Conservation (phyloP, 495 filamentous ascomycete species). For the Sabuloglossum arenarium region DNA sequence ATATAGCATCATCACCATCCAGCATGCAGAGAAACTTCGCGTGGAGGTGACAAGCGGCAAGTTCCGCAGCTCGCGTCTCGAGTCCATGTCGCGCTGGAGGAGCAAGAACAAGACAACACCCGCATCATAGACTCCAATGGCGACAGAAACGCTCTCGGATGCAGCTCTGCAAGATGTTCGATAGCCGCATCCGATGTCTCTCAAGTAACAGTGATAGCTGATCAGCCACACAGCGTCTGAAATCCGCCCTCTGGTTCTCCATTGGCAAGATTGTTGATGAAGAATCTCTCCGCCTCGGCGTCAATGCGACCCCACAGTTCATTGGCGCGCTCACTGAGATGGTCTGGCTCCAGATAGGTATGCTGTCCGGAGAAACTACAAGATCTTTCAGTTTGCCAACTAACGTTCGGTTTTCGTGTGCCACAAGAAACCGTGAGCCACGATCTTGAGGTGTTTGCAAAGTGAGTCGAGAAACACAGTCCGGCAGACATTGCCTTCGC, state of each 20-base stretch:
- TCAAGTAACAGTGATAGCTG: background rate
- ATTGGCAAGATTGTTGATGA: constrained; percentile 83
- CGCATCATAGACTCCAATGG: constrained; percentile 22
- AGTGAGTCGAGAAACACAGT: constrained; percentile 18
- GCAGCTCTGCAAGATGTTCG: background rate
- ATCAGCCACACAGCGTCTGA: constrained; percentile 42
- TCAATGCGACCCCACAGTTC: constrained; percentile 88
- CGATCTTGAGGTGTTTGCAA: constrained; percentile 67
- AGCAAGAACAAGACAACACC: too few relatives aligned
- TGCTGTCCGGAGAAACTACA: constrained; percentile 4
- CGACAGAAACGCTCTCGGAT: background rate
- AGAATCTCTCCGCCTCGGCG: constrained; percentile 49
- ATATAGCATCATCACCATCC: too few relatives aligned
- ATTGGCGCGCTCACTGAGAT: constrained; percentile 83
- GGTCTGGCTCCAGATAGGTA: constrained; percentile 80
- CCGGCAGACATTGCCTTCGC: background rate
- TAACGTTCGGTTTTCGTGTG: background rate
- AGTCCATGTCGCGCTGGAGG: too few relatives aligned
- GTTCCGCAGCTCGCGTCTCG: too few relatives aligned
- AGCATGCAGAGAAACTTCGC: too few relatives aligned
- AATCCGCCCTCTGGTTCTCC: constrained; percentile 82
- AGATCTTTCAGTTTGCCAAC: background rate
- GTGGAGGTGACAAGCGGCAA: too few relatives aligned
- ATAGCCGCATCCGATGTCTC: background rate
- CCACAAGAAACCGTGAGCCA: constrained; percentile 44